A percentile compares a stretch with the other conserved stretches of the same genome.
Conservation (phyloP, 2,329 filamentous ascomycete species). For the Monosporascus sp. region DNA sequence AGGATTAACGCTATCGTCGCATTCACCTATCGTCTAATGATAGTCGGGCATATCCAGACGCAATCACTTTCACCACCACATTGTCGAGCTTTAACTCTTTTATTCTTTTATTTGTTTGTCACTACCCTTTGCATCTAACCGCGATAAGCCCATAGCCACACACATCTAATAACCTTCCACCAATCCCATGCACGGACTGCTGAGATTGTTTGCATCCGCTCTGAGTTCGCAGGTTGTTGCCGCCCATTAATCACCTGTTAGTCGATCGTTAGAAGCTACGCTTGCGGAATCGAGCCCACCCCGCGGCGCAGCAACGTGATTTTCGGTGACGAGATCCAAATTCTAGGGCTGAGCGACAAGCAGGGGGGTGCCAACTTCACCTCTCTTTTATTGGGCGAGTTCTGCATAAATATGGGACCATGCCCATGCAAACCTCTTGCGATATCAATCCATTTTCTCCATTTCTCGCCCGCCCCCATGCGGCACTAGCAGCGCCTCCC, state of each 20-base stretch:
- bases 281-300: neutral
- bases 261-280: neutral
- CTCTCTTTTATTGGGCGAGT: constrained; percentile 12
- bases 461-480: neutral
- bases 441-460: constrained; percentile 13
- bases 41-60: too few species aligned
- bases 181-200: too few species aligned
- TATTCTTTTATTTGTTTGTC: too few species aligned
- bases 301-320: constrained; percentile 9
- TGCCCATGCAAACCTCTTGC: constrained; percentile 14
- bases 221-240: constrained; percentile 1
- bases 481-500: neutral
- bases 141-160: too few species aligned
- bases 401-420: constrained; percentile 11
- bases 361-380: constrained; percentile 17
- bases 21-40: too few species aligned
- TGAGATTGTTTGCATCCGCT: neutral
- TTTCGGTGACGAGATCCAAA: constrained; percentile 9
- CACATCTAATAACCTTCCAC: too few species aligned
- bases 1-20: too few species aligned
- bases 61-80: too few species aligned
- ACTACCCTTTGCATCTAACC: too few species aligned
- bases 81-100: too few species aligned
- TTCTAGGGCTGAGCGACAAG: constrained; percentile 11
- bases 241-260: neutral